Base-by-base conservation (phyloP, 2,329 filamentous ascomycete species). In the Exophiala bonariae region DNA sequence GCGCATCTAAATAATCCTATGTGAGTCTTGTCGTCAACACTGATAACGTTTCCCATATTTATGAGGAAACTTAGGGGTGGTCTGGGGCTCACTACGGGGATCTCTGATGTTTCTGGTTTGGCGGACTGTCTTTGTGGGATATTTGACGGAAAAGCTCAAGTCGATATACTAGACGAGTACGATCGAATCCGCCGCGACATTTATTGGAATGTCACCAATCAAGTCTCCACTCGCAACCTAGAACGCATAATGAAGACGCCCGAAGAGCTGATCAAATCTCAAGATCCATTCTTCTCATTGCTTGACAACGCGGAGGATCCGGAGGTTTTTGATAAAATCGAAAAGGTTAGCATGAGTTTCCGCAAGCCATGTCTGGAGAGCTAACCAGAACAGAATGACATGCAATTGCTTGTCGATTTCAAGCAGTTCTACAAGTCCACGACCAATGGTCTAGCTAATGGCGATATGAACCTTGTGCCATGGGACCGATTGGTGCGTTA, bases 71-170 rank as follows among this genome's bases (percentile, higher is more conserved):
- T 18, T 34, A 46, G 37, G 64, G 81, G 81, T 37, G 81, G 81
- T 0, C 67, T 83, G 10, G 81, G 81, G 1, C 81, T 81, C 1
- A 75, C 84, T 40, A 82, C 79, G 0, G 80, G 80, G 3, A 81
- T 81, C 0, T 78, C 84, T 41, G 82, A 85, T 55, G 74, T 81
- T 2, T 80, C 79, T 8, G 79, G 79, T 0, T 69, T 85, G 6
- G 79, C 74, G 47, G 80, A 85, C 55, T 82, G 80, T 57, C 69
- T 85, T 5, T 59, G 63, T 9, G 71, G 69, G 1, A 69, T 73
- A 13, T 61, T 70, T 45, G 59, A 63, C 3, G 66, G 63, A 3
- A 49, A 62, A 10, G 66, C 66, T 3, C 64, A 67, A 46, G 63
- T 68, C 2, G 49, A 44, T 5, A 74, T 75, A 33, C 60, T 75